Percentiles rank a stretch among this genome's conserved stretches.
Evolutionary conservation across 1,284 basidiomycete species (phyloP).

Genomic region (Calocybe gambosa): DNA sequence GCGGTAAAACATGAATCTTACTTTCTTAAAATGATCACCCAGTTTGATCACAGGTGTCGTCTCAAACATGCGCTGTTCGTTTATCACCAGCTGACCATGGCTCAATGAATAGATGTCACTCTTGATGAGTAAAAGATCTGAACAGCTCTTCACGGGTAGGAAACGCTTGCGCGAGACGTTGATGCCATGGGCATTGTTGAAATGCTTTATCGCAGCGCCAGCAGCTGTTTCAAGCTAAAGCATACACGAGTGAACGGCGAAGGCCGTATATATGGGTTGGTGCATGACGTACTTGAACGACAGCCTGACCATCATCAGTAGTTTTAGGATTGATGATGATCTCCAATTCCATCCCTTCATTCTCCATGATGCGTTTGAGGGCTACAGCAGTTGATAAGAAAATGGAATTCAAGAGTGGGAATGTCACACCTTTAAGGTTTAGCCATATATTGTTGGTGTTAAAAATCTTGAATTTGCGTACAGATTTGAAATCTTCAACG

Average conservation of each 20-base stretch:
- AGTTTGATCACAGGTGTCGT: conserved; percentile 98
- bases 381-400: conserved; percentile 31
- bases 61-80: conserved; percentile 85
- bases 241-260: conserved; percentile 20
- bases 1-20: conserved; percentile 15
- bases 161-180: conserved; percentile 97
- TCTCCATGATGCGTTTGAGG: conserved; percentile 93
- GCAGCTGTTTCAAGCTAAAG: conserved; percentile 93
- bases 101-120: conserved; percentile 93
- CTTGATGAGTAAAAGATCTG: conserved; percentile 92
- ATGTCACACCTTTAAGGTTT: conserved; percentile 66
- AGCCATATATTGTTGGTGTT: conserved; percentile 99
- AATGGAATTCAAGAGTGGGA: not conserved
- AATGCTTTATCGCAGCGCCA: conserved; percentile 97
- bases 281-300: conserved; percentile 49
- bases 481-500: conserved; percentile 96
- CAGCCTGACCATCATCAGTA: conserved; percentile 83
- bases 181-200: conserved; percentile 91
- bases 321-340: conserved; percentile 95
- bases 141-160: conserved; percentile 93
- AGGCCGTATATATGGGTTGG: not conserved
- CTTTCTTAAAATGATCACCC: conserved; percentile 88
- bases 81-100: conserved; percentile 94
- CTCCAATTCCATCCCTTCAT: conserved; percentile 86
- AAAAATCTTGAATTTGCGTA: conserved; percentile 94